Percentiles rank a stretch among this genome's conserved stretches.
phyloP scores from a whole-genome alignment of 2,329 filamentous ascomycete species.

The Neofusicoccum umdonicola region DNA sequence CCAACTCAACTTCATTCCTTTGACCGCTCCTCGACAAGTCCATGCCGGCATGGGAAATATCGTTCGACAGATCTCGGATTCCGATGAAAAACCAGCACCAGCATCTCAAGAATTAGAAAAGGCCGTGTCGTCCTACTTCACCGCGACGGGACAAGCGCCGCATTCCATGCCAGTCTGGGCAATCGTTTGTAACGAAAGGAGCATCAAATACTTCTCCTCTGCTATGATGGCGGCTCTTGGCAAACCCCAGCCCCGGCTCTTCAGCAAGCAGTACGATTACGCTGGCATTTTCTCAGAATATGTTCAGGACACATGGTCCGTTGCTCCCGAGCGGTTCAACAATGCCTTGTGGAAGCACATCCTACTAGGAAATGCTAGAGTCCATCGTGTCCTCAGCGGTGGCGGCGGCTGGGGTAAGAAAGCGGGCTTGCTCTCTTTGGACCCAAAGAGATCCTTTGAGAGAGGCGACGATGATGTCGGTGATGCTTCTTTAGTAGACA shows the following conservation, averaged over 20 bases:
- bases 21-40: slow-evolving; percentile 64
- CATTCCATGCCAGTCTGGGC: slow-evolving; percentile 68
- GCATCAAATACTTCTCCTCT: neutral
- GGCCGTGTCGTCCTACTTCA: slow-evolving; percentile 60
- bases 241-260: neutral
- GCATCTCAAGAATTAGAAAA: slow-evolving; percentile 71
- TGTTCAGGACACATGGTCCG: neutral
- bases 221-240: neutral
- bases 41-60: slow-evolving; percentile 74
- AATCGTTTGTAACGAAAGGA: slow-evolving; percentile 45
- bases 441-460: slow-evolving; percentile 48
- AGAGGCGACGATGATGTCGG: no score
- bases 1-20: slow-evolving; percentile 55
- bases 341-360: slow-evolving; percentile 24
- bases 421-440: slow-evolving; percentile 73
- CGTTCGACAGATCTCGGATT: slow-evolving; percentile 59
- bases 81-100: slow-evolving; percentile 47
- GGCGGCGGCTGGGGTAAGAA: slow-evolving; percentile 84
- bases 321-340: slow-evolving; percentile 17
- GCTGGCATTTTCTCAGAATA: neutral
- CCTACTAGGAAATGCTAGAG: slow-evolving; percentile 25
- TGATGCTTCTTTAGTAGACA: neutral
- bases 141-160: slow-evolving; percentile 38
- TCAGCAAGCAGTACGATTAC: neutral
- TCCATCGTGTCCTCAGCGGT: slow-evolving; percentile 65